These are phyloP conservation scores for Xylona heveae DNA, from an alignment of 495 filamentous ascomycete genomes.

Conservation along the genomic window DNA sequence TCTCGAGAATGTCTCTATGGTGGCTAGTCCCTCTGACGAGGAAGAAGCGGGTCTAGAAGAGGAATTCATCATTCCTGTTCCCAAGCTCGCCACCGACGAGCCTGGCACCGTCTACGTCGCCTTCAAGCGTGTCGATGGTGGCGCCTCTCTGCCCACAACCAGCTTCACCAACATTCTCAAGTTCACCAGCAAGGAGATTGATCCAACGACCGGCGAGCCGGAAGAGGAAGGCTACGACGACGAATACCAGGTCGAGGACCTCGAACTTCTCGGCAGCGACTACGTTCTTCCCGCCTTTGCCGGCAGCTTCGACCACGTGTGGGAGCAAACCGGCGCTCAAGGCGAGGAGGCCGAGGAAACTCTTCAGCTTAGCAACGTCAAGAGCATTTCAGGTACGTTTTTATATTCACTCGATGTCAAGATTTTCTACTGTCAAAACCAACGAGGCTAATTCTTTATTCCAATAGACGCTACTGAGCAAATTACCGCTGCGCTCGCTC, in stretches of 20 bases:
- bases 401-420: slow-evolving; percentile 8
- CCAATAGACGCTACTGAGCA: slow-evolving; percentile 76
- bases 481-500: slow-evolving; percentile 61
- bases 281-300: slow-evolving; percentile 87
- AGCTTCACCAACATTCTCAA: slow-evolving; percentile 86
- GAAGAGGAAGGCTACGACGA: slow-evolving; percentile 89
- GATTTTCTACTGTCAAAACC: slow-evolving; percentile 2
- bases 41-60: slow-evolving; percentile 51
- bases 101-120: slow-evolving; percentile 88
- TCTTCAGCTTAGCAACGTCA: slow-evolving; percentile 68
- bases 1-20: slow-evolving; percentile 74
- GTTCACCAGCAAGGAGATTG: slow-evolving; percentile 95
- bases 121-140: slow-evolving; percentile 64
- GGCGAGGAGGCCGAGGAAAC: slow-evolving; percentile 87
- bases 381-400: slow-evolving; percentile 85
- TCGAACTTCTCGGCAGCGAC: slow-evolving; percentile 79
- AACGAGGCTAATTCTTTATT: slow-evolving; percentile 18
- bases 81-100: slow-evolving; percentile 58
- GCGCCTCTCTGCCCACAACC: slow-evolving; percentile 44
- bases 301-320: slow-evolving; percentile 88
- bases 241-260: slow-evolving; percentile 90
- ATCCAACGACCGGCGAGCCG: slow-evolving; percentile 80
- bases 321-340: slow-evolving; percentile 66
- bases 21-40: slow-evolving; percentile 65
- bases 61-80: slow-evolving; percentile 80